A percentile compares a stretch with the other conserved stretches of the same genome.
phyloP scores from a whole-genome alignment of 164 flowering plant genomes.

The Santalum album region DNA sequence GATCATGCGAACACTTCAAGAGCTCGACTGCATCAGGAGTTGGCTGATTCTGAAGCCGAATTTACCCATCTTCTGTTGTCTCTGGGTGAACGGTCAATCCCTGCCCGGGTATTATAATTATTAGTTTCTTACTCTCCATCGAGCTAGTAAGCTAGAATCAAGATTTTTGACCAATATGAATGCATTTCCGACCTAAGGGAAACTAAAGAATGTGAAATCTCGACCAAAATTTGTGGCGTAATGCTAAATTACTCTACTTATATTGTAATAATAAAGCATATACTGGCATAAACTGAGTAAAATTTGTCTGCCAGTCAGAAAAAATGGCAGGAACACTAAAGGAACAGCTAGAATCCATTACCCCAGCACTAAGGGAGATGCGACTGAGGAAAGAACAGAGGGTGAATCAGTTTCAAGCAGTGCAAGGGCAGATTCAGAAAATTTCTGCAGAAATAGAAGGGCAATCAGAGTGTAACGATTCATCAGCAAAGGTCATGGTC shows the following conservation, averaged over 20 bases:
- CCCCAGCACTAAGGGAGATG: constrained; percentile 79
- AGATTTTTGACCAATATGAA: too few species aligned
- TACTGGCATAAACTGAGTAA: neutral
- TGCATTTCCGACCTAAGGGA: too few species aligned
- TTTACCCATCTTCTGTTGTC: constrained; percentile 67
- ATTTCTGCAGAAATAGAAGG: constrained; percentile 82
- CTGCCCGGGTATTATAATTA: constrained; percentile 59
- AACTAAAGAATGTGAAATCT: too few species aligned
- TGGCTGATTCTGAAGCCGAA: constrained; percentile 85
- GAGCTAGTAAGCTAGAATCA: too few species aligned
- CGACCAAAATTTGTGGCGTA: too few species aligned
- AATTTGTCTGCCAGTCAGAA: constrained; percentile 50
- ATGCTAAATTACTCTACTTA: too few species aligned
- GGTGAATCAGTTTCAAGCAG: constrained; percentile 57
- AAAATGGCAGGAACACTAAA: constrained; percentile 68
- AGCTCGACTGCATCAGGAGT: constrained; percentile 72
- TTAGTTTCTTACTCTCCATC: constrained; percentile 3
- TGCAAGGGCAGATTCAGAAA: constrained; percentile 64
- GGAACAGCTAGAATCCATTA: constrained; percentile 78
- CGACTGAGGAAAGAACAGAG: constrained; percentile 68
- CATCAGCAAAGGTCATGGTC: constrained; percentile 29
- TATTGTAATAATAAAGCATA: neutral
- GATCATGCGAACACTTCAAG: constrained; percentile 69
- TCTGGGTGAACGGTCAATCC: constrained; percentile 77
- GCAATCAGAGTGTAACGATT: constrained; percentile 30